Conservation (phyloP, 352 stramenopile species). For the Pythium grandisporangium region DNA sequence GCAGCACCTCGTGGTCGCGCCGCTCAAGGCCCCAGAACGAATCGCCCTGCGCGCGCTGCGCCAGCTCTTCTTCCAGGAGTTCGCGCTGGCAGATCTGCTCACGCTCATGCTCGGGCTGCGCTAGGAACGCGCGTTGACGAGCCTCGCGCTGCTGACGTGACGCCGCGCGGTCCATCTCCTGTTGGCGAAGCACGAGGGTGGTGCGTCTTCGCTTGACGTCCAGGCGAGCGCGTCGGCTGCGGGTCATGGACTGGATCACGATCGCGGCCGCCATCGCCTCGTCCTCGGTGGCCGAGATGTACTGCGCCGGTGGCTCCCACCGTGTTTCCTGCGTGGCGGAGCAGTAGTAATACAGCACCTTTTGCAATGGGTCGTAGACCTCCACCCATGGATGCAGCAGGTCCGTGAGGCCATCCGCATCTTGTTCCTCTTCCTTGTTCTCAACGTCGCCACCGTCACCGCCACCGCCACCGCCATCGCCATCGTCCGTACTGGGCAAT, state of each 20-base stretch:
- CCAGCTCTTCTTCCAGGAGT: slow-evolving; percentile 43
- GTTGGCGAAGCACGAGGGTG: slow-evolving; percentile 14
- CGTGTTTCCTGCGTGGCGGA: slow-evolving; percentile 29
- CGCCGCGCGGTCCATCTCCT: slow-evolving; percentile 14
- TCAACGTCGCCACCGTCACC: too few species aligned
- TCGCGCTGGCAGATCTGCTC: slow-evolving; percentile 29
- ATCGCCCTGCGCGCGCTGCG: slow-evolving; percentile 34
- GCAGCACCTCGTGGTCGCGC: slow-evolving; percentile 26
- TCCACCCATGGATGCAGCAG: slow-evolving; percentile 32
- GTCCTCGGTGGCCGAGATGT: slow-evolving; percentile 27
- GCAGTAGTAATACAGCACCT: slow-evolving; percentile 54
- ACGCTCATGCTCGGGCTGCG: slow-evolving; percentile 19
- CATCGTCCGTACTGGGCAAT: too few species aligned
- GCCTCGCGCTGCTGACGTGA: slow-evolving; percentile 9
- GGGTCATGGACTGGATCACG: slow-evolving; percentile 42
- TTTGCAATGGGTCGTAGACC: slow-evolving; percentile 49
- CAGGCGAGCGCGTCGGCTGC: slow-evolving; percentile 24
- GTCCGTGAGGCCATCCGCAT: neutral
- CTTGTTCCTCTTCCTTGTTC: too few species aligned
- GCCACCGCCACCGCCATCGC: neutral
- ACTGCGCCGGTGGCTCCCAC: slow-evolving; percentile 29
- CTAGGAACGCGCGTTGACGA: slow-evolving; percentile 14
- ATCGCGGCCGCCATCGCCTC: slow-evolving; percentile 35
- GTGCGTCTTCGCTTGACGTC: slow-evolving; percentile 19
- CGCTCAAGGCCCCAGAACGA: slow-evolving; percentile 42